phyloP scores from a whole-genome alignment of 2,329 filamentous ascomycete genomes.

The Aspergillus sp. region DNA sequence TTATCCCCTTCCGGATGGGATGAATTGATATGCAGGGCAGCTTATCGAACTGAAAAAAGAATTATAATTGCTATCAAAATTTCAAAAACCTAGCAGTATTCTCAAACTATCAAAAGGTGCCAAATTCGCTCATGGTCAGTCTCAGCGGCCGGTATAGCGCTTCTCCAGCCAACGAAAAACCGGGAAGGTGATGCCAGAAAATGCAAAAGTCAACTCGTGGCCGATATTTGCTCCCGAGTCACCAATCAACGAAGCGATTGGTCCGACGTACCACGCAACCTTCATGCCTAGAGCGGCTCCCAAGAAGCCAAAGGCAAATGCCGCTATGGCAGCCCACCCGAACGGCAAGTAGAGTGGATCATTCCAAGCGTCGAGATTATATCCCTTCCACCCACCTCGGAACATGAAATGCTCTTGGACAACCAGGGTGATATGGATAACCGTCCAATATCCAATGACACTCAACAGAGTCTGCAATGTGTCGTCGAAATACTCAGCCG shows the following conservation, averaged over 20 bases:
- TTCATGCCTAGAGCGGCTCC: conserved; percentile 38
- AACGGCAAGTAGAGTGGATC: conserved; percentile 29
- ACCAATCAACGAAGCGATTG: conserved; percentile 32
- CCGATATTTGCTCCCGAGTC: conserved; percentile 34
- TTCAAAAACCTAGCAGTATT: not conserved
- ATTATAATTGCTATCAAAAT: not conserved
- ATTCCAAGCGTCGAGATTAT: conserved; percentile 36
- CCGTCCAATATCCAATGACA: conserved; percentile 52
- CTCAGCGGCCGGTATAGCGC: conserved; percentile 23
- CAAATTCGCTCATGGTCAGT: not conserved
- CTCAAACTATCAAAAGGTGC: not conserved
- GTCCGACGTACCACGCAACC: conserved; percentile 34
- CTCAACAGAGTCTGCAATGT: conserved; percentile 49
- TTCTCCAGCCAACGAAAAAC: conserved; percentile 32
- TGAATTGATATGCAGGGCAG: not conserved
- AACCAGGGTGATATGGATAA: conserved; percentile 37
- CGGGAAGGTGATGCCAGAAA: conserved; percentile 30
- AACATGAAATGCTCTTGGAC: conserved; percentile 37
- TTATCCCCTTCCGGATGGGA: not conserved
- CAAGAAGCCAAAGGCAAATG: conserved; percentile 32
- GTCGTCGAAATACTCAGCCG: conserved; percentile 30
- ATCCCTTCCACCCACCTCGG: conserved; percentile 31
- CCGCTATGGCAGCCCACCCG: conserved; percentile 34
- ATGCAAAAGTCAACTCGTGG: conserved; percentile 34
- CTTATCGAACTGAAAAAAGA: not conserved